Conservation (phyloP, 202 grass and related monocot genomes). For the Cymbopogon flexuosus region DNA sequence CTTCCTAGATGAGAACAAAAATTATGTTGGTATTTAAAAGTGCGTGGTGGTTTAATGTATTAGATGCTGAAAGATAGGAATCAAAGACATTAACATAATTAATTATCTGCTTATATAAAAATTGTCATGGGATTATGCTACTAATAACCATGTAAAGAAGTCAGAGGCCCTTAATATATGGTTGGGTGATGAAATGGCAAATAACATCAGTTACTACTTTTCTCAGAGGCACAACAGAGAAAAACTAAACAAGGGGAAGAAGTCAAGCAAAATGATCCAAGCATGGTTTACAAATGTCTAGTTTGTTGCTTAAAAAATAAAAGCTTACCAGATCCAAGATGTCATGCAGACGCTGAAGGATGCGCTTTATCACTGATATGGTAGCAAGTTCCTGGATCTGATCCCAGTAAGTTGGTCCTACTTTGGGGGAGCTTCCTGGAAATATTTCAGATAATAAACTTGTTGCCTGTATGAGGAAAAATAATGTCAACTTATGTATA, state of each 20-base stretch:
- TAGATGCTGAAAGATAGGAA: neutral
- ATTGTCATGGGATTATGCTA: conserved; percentile 5
- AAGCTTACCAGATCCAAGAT: conserved; percentile 64
- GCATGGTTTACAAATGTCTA: conserved; percentile 12
- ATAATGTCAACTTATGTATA: conserved; percentile 2
- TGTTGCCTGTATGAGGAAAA: conserved; percentile 50
- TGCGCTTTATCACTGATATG: conserved; percentile 66
- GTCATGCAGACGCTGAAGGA: conserved; percentile 69
- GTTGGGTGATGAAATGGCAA: neutral
- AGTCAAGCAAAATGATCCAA: neutral
- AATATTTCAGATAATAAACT: conserved; percentile 78
- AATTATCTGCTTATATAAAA: conserved; percentile 22
- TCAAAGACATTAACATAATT: conserved; percentile 1
- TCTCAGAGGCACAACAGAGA: neutral
- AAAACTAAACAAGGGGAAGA: conserved; percentile 29
- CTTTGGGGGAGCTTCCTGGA: conserved; percentile 60
- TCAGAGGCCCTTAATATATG: neutral
- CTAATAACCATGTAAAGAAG: conserved; percentile 31
- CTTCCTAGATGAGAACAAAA: conserved; percentile 52
- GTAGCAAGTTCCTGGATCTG: conserved; percentile 92
- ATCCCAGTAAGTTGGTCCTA: conserved; percentile 84
- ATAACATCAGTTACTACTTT: neutral
- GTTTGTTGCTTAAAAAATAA: conserved; percentile 27
- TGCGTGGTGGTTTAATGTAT: conserved; percentile 5
- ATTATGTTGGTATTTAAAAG: conserved; percentile 22